A percentile compares a stretch with the other conserved stretches of the same genome.
These are phyloP conservation scores for Spergularia bocconei DNA, from an alignment of 148 eudicot species.

Conservation along the genomic window DNA sequence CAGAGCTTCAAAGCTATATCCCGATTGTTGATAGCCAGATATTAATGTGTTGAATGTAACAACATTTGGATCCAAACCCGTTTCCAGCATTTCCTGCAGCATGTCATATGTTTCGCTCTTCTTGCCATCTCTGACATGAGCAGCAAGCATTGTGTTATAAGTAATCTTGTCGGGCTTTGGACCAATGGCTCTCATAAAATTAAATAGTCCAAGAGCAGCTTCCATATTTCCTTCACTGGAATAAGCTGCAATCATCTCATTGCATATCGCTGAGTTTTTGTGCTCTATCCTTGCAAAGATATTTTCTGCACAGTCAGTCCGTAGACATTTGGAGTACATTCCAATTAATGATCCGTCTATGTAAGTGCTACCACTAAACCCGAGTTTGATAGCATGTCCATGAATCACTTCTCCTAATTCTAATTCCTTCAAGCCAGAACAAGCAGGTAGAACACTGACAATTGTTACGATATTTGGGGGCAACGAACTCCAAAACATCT, in stretches of 20 bases:
- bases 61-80: conserved; percentile 39
- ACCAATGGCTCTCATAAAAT: conserved; percentile 36
- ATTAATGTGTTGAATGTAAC: conserved; percentile 45
- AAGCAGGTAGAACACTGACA: conserved; percentile 45
- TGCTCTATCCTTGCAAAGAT: conserved; percentile 31
- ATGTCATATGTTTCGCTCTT: conserved; percentile 34
- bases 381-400: conserved; percentile 42
- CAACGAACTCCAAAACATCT: conserved; percentile 33
- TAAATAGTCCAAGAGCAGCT: conserved; percentile 29
- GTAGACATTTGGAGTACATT: conserved; percentile 52
- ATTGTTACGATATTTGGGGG: conserved; percentile 43
- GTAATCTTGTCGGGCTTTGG: conserved; percentile 47
- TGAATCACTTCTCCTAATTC: conserved; percentile 43
- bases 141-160: conserved; percentile 49
- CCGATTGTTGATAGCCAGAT: conserved; percentile 51
- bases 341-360: conserved; percentile 42
- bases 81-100: conserved; percentile 40
- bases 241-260: conserved; percentile 58
- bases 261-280: conserved; percentile 46
- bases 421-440: conserved; percentile 40
- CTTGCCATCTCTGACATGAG: conserved; percentile 41
- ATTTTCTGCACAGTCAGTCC: conserved; percentile 36
- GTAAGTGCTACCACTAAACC: conserved; percentile 32
- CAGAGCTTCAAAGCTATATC: conserved; percentile 43
- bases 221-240: conserved; percentile 36